Conservation (phyloP, 2,329 filamentous ascomycete species). For the Tetracladium maxilliforme region DNA sequence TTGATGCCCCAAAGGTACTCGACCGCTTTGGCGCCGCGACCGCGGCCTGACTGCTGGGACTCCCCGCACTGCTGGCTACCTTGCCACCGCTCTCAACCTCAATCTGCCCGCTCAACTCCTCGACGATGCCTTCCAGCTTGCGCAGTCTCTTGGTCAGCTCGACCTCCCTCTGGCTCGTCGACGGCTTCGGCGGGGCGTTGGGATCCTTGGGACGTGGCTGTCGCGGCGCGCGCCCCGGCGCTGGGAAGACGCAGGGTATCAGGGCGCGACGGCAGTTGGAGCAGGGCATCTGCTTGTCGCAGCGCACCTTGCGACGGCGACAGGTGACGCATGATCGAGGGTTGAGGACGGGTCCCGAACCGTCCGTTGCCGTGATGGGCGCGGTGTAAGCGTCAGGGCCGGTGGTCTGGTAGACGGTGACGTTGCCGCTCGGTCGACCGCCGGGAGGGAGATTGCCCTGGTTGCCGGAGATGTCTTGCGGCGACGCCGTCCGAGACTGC, state of each 20-base stretch:
- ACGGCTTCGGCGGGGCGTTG: slow-evolving; percentile 37
- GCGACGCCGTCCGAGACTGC: too few relatives aligned
- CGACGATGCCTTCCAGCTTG: slow-evolving; percentile 63
- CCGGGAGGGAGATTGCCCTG: too few relatives aligned
- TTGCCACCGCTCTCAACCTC: slow-evolving; percentile 10
- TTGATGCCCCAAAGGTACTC: too few relatives aligned
- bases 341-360: slow-evolving; percentile 8
- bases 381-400: slow-evolving; percentile 99
- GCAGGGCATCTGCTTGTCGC: slow-evolving; percentile 62
- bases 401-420: too few relatives aligned
- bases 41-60: too few relatives aligned
- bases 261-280: slow-evolving; percentile 58
- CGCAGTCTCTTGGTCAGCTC: slow-evolving; percentile 60
- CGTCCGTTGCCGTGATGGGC: slow-evolving; percentile 59
- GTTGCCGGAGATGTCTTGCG: too few relatives aligned
- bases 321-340: slow-evolving; percentile 33
- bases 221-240: slow-evolving; percentile 57
- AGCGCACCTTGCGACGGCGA: slow-evolving; percentile 52
- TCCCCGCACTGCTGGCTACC: too few relatives aligned
- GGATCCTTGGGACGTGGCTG: slow-evolving; percentile 50
- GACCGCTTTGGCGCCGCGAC: too few relatives aligned
- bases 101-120: slow-evolving; percentile 50
- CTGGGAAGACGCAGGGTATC: slow-evolving; percentile 61
- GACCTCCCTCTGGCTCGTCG: slow-evolving; percentile 44
- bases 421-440: too few relatives aligned